Evolutionary conservation across 108 stramenopile species (phyloP), one percentile per base, ranked within the genome.

Genomic region (Tribonema minus): DNA sequence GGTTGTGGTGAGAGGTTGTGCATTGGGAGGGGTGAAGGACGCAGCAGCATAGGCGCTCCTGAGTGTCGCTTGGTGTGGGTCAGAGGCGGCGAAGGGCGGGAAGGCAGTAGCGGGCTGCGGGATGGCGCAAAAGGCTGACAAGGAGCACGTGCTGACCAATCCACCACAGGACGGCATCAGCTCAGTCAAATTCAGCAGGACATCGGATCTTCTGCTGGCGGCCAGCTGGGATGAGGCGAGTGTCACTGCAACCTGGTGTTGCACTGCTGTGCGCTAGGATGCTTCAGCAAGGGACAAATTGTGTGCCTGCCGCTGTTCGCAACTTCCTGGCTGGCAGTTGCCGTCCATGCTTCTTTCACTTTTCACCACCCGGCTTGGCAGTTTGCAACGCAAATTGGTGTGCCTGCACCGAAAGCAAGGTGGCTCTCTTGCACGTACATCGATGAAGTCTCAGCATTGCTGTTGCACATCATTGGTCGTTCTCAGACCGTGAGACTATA

Each of bases 181-280:
- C 28, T 71, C 72, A 5, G 70, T 81, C 28, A 72, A 59, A 61
- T 81, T 81, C 27, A 70, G 70, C 20, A 77, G 77, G 9, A 26
- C 59, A 23, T 68, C 75, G 58, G 80, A 83, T 20, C 69, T 82
- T 0, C 75, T 83, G 20, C 66, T 83, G 23, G 75, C 79, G 31
- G 76, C 80, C n/a, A 82, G 81, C 9, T 83, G 82, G 82, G 82
- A 83, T 81, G 62, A 77, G 80, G 2, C 3, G 40, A 9, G 31
- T 31, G 28, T 71, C 27, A 6, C 3, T 0, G 1, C 70, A 3
- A 29, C 5, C 27, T 27, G 9, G 4, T 25, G 4, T 61, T 61
- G 20, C 27, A 26, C 25, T 9, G 6, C n/a, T 25, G 61, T 5
- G n/a, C 4, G 6, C 25, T 5, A 61, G 7, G 4, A 27, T 31